Conservation (phyloP, 352 stramenopile genomes). For the Phytopythium litorale region DNA sequence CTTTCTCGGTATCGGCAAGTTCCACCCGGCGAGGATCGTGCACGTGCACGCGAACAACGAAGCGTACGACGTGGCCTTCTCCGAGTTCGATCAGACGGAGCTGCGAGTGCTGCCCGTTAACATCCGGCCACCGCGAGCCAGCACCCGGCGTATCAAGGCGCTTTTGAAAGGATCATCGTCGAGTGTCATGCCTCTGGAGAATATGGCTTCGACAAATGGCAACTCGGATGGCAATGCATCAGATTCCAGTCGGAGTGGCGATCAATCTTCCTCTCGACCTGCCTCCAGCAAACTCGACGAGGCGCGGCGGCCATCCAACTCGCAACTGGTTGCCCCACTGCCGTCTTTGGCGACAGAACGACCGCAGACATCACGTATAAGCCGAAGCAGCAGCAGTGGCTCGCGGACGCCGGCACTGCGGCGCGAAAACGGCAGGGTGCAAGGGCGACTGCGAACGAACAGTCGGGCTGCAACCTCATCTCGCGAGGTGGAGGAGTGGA, state of each 20-base stretch:
- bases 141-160: neutral
- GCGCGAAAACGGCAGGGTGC: neutral
- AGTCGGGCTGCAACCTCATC: conserved; percentile 15
- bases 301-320: neutral
- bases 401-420: neutral
- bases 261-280: neutral
- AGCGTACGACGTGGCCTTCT: conserved; percentile 12
- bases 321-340: neutral
- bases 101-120: neutral
- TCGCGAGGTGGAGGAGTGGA: conserved; percentile 52
- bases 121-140: neutral
- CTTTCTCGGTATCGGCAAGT: conserved; percentile 17
- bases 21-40: conserved; percentile 14
- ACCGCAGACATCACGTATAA: neutral
- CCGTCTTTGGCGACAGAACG: neutral
- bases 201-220: neutral
- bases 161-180: conserved; percentile 1
- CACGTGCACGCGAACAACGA: conserved; percentile 1
- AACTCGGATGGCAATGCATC: neutral
- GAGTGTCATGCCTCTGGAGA: neutral
- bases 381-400: neutral
- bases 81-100: conserved; percentile 14
- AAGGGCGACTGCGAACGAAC: neutral
- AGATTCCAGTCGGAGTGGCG: neutral
- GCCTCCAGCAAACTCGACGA: neutral